Evolutionary conservation across 2,329 filamentous ascomycete species (phyloP), one percentile per base, ranked within the genome.

Genomic region (Colletotrichum noveboracense): DNA sequence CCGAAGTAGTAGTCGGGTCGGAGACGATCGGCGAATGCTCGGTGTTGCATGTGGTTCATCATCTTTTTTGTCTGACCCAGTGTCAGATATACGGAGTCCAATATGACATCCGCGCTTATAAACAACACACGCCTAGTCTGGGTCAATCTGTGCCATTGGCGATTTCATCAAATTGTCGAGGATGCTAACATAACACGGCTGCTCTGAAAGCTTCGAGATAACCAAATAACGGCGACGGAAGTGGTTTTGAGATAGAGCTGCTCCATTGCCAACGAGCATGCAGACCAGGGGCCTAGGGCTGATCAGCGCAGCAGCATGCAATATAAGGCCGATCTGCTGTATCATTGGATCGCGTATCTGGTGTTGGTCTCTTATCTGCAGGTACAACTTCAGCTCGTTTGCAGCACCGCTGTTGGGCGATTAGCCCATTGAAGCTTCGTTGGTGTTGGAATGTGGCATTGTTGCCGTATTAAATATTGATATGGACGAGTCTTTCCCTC

Each of bases 351-450:
- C 52, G 56, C 58, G 32, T 18, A 48, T 56, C 66, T 14, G 61
- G 34, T 56, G 32, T 43, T 60, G 68, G 62, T 75, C 56, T 75
- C 73, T 73, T 64, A 75, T 56, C 48, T 52, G 64, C 73, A 75
- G 69, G 26, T 34, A 36, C 30, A 30, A 14, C 7, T 34, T 43
- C 18, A 21, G 52, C 34, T 30, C 24, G 9, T 36, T 9, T 16
- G n/a, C 24, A 32, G 14, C 38, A 16, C 32, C n/a, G 36, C 18
- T n/a, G 38, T 32, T 38, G 26, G 18, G 8, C 4, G 26, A n/a
- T 18, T 14, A 21, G 55, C 36, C 8, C 30, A 32, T 34, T 26
- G 18, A 43, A 38, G 30, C 10, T 28, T n/a, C 21, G 21, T 4
- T 18, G 6, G 24, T 30, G 28, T n/a, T 26, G n/a, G 13, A 18